phyloP scores from a whole-genome alignment of 306 rosid genomes.

The Albizia julibrissin region DNA sequence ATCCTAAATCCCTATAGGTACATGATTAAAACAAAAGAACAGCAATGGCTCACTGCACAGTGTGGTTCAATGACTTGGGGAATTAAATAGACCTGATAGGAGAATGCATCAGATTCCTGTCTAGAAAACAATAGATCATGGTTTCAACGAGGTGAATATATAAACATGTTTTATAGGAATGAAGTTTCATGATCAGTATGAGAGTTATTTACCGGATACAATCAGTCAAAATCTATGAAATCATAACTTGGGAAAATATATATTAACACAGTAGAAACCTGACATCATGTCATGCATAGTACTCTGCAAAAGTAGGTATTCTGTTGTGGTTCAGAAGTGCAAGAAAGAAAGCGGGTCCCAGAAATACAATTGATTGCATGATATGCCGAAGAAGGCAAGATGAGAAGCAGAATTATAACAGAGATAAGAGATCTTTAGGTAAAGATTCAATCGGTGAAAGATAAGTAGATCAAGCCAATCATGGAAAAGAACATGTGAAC shows the following conservation, averaged over 20 bases:
- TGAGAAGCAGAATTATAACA: background rate
- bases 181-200: constrained; percentile 6
- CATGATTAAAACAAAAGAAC: background rate
- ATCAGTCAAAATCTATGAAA: background rate
- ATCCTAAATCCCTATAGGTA: background rate
- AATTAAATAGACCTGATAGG: constrained; percentile 87
- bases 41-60: constrained; percentile 35
- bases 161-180: constrained; percentile 19
- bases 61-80: constrained; percentile 98
- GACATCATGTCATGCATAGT: constrained; percentile 94
- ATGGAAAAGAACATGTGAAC: background rate
- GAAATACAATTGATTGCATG: constrained; percentile 61
- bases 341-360: constrained; percentile 94
- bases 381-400: background rate
- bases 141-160: background rate
- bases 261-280: constrained; percentile 56
- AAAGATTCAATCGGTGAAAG: background rate
- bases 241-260: constrained; percentile 2
- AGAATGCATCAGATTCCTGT: constrained; percentile 91
- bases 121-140: constrained; percentile 24
- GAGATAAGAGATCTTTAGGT: background rate
- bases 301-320: constrained; percentile 91
- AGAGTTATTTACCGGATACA: background rate
- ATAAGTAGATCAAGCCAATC: background rate
- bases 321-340: constrained; percentile 75